These are phyloP conservation scores for Bromus sterilis DNA, from an alignment of 176 grass and related monocot genomes.

Conservation along the genomic window DNA sequence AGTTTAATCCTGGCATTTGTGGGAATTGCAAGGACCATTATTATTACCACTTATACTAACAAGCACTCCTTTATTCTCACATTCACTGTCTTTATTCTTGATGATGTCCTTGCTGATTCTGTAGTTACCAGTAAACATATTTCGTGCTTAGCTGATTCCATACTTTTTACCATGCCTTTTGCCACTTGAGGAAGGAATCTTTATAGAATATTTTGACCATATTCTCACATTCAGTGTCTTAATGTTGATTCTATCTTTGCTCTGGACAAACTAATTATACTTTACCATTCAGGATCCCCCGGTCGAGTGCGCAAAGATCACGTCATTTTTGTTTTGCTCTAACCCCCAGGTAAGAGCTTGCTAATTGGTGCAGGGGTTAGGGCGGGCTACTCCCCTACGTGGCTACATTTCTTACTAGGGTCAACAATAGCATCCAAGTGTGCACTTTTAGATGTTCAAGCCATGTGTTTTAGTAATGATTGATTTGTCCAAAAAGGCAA, in stretches of 20 bases:
- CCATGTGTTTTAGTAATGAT: conserved; percentile 45
- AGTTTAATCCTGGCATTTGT: neutral
- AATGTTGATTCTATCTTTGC: conserved; percentile 15
- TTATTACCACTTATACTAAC: conserved; percentile 5
- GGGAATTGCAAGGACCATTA: conserved; percentile 8
- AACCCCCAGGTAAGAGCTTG: conserved; percentile 20
- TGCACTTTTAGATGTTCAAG: conserved; percentile 38
- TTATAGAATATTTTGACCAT: conserved; percentile 39
- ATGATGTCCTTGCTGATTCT: conserved; percentile 4
- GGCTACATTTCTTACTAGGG: conserved; percentile 39
- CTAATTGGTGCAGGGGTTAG: conserved; percentile 30
- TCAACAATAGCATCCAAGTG: conserved; percentile 60
- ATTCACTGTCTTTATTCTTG: conserved; percentile 8
- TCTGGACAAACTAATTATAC: conserved; percentile 16
- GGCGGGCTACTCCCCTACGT: conserved; percentile 27
- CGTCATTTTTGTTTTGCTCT: conserved; percentile 26
- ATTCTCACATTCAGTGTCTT: conserved; percentile 30
- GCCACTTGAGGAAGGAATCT: conserved; percentile 3
- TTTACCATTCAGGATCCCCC: conserved; percentile 25
- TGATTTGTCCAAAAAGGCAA: conserved; percentile 32
- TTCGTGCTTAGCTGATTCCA: conserved; percentile 21
- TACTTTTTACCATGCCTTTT: neutral
- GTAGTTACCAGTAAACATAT: conserved; percentile 14
- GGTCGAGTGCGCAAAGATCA: conserved; percentile 28
- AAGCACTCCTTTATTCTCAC: conserved; percentile 1